A percentile compares a stretch with the other conserved stretches of the same genome.
These are phyloP conservation scores for Aspergillus fumigatus DNA, from an alignment of 2,329 filamentous ascomycete genomes.

Conservation along the genomic window DNA sequence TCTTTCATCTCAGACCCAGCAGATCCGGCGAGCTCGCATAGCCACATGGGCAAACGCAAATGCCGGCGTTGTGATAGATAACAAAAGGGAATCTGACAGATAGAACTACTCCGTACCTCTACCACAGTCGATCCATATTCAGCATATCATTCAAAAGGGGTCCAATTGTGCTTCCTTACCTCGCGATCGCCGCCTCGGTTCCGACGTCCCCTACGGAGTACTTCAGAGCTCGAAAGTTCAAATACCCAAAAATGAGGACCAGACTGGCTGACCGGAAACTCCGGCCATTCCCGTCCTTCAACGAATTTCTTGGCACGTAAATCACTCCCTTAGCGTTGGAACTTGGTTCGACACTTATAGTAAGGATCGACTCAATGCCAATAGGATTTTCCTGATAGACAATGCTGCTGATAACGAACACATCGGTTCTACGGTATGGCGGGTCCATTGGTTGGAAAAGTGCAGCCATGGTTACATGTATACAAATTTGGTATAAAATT, in stretches of 20 bases:
- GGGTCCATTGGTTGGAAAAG: background rate
- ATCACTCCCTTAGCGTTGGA: background rate
- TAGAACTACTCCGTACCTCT: too few relatives aligned
- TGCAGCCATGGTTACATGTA: background rate
- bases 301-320: background rate
- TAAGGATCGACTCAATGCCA: background rate
- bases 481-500: background rate
- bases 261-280: background rate
- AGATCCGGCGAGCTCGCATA: background rate
- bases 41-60: background rate
- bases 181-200: too few relatives aligned
- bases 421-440: background rate
- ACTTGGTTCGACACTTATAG: background rate
- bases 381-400: background rate
- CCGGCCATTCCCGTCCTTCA: background rate
- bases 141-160: background rate
- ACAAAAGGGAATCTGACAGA: background rate
- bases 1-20: background rate
- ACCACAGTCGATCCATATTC: too few relatives aligned
- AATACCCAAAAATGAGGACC: background rate
- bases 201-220: background rate
- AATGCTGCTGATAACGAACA: background rate
- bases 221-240: background rate
- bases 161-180: too few relatives aligned
- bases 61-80: background rate